Conservation (phyloP, 345 rosid species). For the Populus pruinosa region DNA sequence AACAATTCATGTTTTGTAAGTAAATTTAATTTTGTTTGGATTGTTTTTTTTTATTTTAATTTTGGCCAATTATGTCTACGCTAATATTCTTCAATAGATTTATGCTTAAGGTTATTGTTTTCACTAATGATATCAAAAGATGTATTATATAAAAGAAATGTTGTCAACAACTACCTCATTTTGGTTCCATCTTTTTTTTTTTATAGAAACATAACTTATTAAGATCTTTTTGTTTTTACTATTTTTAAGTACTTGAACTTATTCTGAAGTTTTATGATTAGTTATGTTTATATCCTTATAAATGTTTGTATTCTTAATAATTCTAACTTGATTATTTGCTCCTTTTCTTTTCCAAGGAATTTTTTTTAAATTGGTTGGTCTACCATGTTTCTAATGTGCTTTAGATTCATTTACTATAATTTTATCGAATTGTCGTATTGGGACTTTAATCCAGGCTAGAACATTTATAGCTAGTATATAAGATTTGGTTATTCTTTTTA, state of each 20-base stretch:
- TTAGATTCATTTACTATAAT: not conserved
- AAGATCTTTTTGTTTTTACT: not conserved
- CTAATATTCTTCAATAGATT: not conserved
- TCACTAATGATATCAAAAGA: not conserved
- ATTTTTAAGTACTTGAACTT: not conserved
- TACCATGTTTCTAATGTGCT: not conserved
- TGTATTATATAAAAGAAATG: not conserved
- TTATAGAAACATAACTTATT: not conserved
- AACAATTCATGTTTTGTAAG: not conserved
- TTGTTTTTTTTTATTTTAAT: not conserved
- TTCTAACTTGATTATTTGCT: not conserved
- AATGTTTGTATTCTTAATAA: not conserved
- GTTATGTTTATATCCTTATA: too few relatives aligned
- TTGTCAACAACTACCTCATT: not conserved
- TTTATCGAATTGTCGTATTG: too few relatives aligned
- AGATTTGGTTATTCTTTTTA: not conserved
- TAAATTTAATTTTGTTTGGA: not conserved
- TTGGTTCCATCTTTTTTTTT: not conserved
- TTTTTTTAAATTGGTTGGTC: not conserved
- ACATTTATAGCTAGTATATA: not conserved
- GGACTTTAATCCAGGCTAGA: not conserved
- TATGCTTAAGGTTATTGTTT: not conserved
- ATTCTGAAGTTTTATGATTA: not conserved
- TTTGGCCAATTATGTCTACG: not conserved
- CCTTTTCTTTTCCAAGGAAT: not conserved